Conservation (phyloP, 2,329 filamentous ascomycete genomes). For the Fusarium heterosporum region DNA sequence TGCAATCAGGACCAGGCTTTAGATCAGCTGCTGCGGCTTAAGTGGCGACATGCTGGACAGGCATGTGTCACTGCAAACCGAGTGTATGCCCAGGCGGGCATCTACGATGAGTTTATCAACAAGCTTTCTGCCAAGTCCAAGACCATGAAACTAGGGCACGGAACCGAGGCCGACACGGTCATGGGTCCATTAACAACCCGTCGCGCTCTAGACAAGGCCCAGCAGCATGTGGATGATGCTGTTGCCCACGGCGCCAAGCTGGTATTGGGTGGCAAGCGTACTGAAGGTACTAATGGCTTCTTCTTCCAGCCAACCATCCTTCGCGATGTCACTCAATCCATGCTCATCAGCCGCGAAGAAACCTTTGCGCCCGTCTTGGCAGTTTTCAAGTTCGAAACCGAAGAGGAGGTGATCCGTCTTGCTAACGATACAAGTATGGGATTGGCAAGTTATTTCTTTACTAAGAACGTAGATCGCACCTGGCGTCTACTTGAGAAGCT, state of each 20-base stretch:
- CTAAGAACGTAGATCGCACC: constrained; percentile 23
- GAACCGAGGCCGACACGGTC: background rate
- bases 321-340: constrained; percentile 5
- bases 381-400: constrained; percentile 27
- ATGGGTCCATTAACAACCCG: constrained; percentile 31
- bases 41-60: constrained; percentile 77
- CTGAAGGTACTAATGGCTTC: background rate
- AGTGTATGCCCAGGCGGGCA: constrained; percentile 66
- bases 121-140: background rate
- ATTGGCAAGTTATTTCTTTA: constrained; percentile 27
- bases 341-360: constrained; percentile 31
- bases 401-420: constrained; percentile 23
- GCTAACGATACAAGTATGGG: constrained; percentile 33
- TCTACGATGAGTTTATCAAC: constrained; percentile 61
- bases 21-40: constrained; percentile 47
- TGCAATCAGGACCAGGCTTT: constrained; percentile 57
- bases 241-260: constrained; percentile 4
- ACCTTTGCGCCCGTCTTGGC: constrained; percentile 30
- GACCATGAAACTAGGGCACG: constrained; percentile 3
- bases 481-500: constrained; percentile 35
- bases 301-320: constrained; percentile 36
- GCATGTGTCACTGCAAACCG: constrained; percentile 74
- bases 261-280: constrained; percentile 5
- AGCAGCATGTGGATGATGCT: constrained; percentile 23
- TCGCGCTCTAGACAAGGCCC: constrained; percentile 7